Conservation (phyloP, 2,329 filamentous ascomycete species). For the Pseudopithomyces maydicus region DNA sequence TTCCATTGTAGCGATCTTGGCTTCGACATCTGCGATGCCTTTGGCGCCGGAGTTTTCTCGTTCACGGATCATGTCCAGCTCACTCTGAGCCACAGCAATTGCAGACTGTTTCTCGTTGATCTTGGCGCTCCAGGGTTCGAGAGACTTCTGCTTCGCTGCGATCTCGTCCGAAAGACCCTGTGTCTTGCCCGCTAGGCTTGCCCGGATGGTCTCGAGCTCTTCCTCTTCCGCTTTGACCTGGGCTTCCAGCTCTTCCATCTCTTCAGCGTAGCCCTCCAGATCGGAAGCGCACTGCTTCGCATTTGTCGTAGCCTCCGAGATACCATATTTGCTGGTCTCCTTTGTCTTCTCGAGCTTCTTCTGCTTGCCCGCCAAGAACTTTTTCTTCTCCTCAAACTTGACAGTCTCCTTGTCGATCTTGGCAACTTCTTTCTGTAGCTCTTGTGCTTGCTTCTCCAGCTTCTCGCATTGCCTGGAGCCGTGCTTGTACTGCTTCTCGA, state of each 20-base stretch:
- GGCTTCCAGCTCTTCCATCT: constrained; percentile 77
- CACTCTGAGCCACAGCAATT: constrained; percentile 92
- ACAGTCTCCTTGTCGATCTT: constrained; percentile 96
- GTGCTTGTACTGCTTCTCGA: constrained; percentile 82
- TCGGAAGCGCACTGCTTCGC: constrained; percentile 79
- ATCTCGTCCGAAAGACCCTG: constrained; percentile 94
- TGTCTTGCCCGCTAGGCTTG: constrained; percentile 91
- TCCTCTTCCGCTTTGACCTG: constrained; percentile 79
- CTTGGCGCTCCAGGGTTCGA: constrained; percentile 96
- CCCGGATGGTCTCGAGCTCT: constrained; percentile 81
- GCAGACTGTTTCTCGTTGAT: constrained; percentile 95
- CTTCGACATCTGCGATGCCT: constrained; percentile 80
- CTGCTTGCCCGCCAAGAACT: constrained; percentile 87
- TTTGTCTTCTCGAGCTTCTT: constrained; percentile 95
- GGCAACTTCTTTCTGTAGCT: constrained; percentile 81
- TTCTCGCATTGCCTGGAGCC: constrained; percentile 82
- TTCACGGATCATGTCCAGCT: constrained; percentile 88
- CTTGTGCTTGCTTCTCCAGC: constrained; percentile 81
- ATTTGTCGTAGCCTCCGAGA: constrained; percentile 74
- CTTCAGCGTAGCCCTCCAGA: constrained; percentile 74
- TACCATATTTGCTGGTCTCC: constrained; percentile 73
- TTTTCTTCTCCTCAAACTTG: constrained; percentile 97
- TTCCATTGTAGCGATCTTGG: constrained; percentile 76
- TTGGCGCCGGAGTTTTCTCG: constrained; percentile 86
- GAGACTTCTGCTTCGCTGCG: constrained; percentile 84